A percentile compares a stretch with the other conserved stretches of the same genome.
Conservation (phyloP, 2,329 filamentous ascomycete species). For the Curvularia lunata region DNA sequence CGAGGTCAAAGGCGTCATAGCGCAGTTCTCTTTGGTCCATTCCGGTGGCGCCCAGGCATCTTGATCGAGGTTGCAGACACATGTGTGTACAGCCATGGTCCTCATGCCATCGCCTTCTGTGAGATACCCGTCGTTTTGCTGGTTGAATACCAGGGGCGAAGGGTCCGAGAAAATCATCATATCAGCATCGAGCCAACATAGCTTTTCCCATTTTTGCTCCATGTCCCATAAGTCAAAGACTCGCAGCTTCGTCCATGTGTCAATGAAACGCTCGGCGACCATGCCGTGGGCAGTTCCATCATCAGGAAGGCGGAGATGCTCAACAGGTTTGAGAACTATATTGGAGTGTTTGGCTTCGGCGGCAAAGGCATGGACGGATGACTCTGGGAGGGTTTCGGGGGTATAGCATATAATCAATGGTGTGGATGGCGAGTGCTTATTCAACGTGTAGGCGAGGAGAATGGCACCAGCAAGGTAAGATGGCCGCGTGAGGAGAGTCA, state of each 20-base stretch:
- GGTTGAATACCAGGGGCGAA: constrained; percentile 49
- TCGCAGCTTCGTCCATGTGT: constrained; percentile 64
- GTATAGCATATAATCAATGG: constrained; percentile 61
- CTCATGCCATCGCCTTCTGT: constrained; percentile 35
- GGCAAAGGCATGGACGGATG: constrained; percentile 52
- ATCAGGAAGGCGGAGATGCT: constrained; percentile 51
- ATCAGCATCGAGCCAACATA: constrained; percentile 62
- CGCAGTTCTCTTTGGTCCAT: constrained; percentile 58
- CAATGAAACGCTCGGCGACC: constrained; percentile 60
- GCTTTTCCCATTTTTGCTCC: constrained; percentile 35
- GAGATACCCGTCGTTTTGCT: constrained; percentile 43
- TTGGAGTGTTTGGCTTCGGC: constrained; percentile 52
- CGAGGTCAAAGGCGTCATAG: constrained; percentile 52
- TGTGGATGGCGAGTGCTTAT: constrained; percentile 54
- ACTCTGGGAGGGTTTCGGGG: constrained; percentile 47
- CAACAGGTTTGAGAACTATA: constrained; percentile 50
- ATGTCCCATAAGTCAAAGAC: constrained; percentile 55
- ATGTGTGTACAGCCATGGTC: constrained; percentile 59
- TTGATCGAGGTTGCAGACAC: constrained; percentile 60
- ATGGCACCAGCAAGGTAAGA: constrained; percentile 61
- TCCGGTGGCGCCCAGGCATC: constrained; percentile 59
- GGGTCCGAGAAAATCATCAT: constrained; percentile 57
- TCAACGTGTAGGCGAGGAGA: constrained; percentile 58
- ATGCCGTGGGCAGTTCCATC: constrained; percentile 42
- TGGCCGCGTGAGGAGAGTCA: constrained; percentile 59